A percentile compares a stretch with the other conserved stretches of the same genome.
These are phyloP conservation scores for Musa schizocarpa DNA, from an alignment of 176 grass and related monocot genomes.

Conservation along the genomic window DNA sequence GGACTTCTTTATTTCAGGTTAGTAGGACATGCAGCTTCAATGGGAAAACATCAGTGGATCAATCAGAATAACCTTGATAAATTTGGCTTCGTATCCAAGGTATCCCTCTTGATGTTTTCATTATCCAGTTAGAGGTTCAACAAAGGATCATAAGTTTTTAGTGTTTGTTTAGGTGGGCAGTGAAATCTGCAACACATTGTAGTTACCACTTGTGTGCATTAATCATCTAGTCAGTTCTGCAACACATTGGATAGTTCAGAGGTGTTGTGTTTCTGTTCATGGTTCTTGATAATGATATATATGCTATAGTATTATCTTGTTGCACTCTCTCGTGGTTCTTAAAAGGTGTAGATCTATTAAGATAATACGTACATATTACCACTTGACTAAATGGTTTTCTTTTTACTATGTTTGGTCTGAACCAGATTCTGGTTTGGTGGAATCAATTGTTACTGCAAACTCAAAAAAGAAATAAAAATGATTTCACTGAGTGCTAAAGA, in stretches of 20 bases:
- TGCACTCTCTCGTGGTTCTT: too few relatives aligned
- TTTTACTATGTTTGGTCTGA: background rate
- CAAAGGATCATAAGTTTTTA: background rate
- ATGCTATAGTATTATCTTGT: background rate
- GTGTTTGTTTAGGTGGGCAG: background rate
- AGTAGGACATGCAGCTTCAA: conserved; percentile 56
- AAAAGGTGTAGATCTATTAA: background rate
- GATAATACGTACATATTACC: background rate
- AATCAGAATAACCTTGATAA: conserved; percentile 31
- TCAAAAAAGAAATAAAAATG: background rate
- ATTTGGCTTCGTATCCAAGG: conserved; percentile 46
- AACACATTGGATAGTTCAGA: background rate
- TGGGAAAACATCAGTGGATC: conserved; percentile 67
- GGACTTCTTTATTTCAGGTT: conserved; percentile 32
- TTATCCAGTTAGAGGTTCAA: background rate
- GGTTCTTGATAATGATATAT: background rate
- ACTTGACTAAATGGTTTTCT: background rate
- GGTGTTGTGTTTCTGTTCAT: background rate
- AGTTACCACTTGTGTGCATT: background rate
- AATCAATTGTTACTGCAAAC: background rate
- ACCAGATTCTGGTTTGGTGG: background rate
- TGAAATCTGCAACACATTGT: background rate
- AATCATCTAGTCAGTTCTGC: background rate
- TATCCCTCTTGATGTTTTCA: conserved; percentile 15
- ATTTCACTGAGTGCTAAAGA: too few relatives aligned